Evolutionary conservation across 2,329 filamentous ascomycete species (phyloP).

Genomic region (Parastagonospora nodorum): DNA sequence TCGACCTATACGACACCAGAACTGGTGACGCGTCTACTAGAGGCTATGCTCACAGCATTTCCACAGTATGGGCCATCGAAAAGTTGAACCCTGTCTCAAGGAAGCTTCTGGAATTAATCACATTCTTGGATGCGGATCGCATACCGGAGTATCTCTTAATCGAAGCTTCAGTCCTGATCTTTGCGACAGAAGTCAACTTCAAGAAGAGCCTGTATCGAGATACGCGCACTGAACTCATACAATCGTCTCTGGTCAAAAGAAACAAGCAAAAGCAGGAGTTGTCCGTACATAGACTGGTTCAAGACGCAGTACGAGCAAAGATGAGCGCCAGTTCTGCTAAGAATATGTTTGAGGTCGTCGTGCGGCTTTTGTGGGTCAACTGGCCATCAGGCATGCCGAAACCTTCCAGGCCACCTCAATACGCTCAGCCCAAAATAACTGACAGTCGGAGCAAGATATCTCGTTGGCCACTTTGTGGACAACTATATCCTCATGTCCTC

Average conservation of each 20-base stretch:
- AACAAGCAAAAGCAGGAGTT: conserved; percentile 5
- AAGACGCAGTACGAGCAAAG: conserved; percentile 4
- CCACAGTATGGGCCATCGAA: conserved; percentile 10
- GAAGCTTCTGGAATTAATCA: conserved; percentile 6
- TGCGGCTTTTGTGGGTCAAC: conserved; percentile 4
- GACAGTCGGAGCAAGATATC: neutral
- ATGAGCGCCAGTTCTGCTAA: neutral
- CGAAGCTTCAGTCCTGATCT: conserved; percentile 3
- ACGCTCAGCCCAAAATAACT: conserved; percentile 8
- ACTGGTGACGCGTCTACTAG: neutral
- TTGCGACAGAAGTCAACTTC: conserved; percentile 2
- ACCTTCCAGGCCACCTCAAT: conserved; percentile 5
- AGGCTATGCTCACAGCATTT: conserved; percentile 4
- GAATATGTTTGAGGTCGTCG: conserved; percentile 4
- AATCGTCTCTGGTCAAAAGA: conserved; percentile 5
- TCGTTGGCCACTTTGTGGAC: conserved; percentile 7
- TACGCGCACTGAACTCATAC: conserved; percentile 5
- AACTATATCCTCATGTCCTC: conserved; percentile 10
- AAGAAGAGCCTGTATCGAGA: conserved; percentile 2
- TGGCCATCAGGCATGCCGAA: conserved; percentile 15
- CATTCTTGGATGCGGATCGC: conserved; percentile 9
- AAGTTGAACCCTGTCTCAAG: conserved; percentile 6
- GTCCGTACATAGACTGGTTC: conserved; percentile 8
- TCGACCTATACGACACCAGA: conserved; percentile 6
- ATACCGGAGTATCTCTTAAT: conserved; percentile 8